phyloP scores from a whole-genome alignment of 106 monocot genomes.

The Hemerocallis citrina region DNA sequence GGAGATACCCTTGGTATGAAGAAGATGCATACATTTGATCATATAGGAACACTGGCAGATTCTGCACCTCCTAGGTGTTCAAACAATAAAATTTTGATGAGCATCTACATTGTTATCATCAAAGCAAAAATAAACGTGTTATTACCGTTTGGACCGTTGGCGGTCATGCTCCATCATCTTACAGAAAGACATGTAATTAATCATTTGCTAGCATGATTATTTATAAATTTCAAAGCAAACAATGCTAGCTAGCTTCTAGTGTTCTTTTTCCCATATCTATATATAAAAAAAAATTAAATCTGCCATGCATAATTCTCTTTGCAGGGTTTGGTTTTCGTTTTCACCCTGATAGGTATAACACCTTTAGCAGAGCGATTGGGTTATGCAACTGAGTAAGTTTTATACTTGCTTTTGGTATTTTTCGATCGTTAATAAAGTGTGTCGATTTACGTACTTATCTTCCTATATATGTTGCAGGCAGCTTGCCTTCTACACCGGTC shows the following conservation, averaged over 20 bases:
- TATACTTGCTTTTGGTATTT: too few species aligned
- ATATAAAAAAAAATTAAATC: too few species aligned
- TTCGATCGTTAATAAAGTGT: too few species aligned
- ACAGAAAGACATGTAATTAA: slow-evolving; percentile 64
- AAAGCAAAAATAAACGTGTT: slow-evolving; percentile 80
- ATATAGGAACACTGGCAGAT: slow-evolving; percentile 45
- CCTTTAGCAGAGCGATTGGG: slow-evolving; percentile 69
- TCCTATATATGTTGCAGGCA: too few species aligned
- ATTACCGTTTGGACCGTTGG: slow-evolving; percentile 82
- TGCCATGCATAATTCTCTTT: too few species aligned
- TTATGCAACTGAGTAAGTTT: slow-evolving; percentile 64
- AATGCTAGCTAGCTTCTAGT: too few species aligned
- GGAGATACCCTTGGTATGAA: slow-evolving; percentile 6
- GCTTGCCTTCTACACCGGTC: too few species aligned
- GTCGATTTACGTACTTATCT: too few species aligned
- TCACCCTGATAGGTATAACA: slow-evolving; percentile 54
- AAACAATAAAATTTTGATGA: slow-evolving; percentile 29
- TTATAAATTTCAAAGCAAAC: too few species aligned
- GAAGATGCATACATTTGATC: slow-evolving; percentile 52
- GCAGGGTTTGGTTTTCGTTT: slow-evolving; percentile 38
- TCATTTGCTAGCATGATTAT: too few species aligned
- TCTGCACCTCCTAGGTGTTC: slow-evolving; percentile 21
- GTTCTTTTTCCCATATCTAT: too few species aligned
- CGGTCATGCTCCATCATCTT: slow-evolving; percentile 68
- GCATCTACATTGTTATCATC: slow-evolving; percentile 53